Evolutionary conservation across 2,329 filamentous ascomycete genomes (phyloP), one percentile per base, ranked within the genome.

Genomic region (Lecanoromycetidae sp.): DNA sequence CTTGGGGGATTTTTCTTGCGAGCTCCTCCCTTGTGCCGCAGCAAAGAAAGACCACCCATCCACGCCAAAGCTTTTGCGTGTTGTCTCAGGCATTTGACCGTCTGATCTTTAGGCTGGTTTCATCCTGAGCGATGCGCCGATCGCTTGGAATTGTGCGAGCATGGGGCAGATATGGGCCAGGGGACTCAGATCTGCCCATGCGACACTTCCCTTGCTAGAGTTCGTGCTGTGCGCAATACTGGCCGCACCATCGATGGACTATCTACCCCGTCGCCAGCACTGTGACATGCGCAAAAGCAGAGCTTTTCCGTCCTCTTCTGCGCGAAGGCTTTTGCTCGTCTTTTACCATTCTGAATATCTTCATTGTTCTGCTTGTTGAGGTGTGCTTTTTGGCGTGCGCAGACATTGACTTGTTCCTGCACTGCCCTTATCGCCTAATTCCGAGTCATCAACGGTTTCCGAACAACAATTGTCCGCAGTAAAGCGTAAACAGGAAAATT

Each of bases 61-160:
- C 3, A 7, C 13, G 9, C 10, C 36, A 41, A 34, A 23, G 7
- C 5, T n/a, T 8, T 36, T 12, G 23, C 20, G 7, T 38, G n/a
- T 27, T 23, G 27, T 39, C 25, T 26, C n/a, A 39, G 22, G n/a
- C 33, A n/a, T n/a, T 38, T 48, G 44, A 29, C 39, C 32, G 19
- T 51, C n/a, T 22, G 15, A 51, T 22, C 45, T 32, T 13, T 46
- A 22, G 45, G 17, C 40, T 29, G 30, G 45, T 51, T 51, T 48
- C 45, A 42, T 27, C 19, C 22, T 48, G 35, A 45, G 49, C 45
- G 49, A 44, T 34, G 40, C 36, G 45, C 38, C 45, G 45, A 47
- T 42, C 45, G 40, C 40, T 23, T 33, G 19, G n/a, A n/a, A n/a
- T n/a, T n/a, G n/a, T n/a, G n/a, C n/a, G n/a, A 26, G 29, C 37